Base-by-base conservation (phyloP, 2,329 filamentous ascomycete species). In the Rhynchosporium agropyri region DNA sequence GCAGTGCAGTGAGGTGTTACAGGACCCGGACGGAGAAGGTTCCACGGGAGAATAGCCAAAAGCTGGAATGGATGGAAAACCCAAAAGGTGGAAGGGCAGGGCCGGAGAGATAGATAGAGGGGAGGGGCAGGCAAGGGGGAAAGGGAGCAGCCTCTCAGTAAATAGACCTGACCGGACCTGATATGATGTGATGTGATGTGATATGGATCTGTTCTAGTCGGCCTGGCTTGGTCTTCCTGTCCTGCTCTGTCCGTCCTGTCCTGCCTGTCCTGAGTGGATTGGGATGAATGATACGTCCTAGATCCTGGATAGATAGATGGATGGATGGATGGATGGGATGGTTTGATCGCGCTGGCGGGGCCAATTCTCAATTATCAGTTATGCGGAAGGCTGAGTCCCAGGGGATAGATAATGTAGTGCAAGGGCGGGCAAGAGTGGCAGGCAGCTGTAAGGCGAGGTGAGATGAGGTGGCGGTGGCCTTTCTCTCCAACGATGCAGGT, bases 321-420 rank as follows among this genome's bases (percentile, higher is more conserved):
- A 20, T 20, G 20, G 1, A 20, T 20, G 20, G 1, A 20, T 20
- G 20, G 20, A 20, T 20, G 20, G 20, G 20, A 20, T 53, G 50
- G 50, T 31, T 53, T 54, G 51, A 54, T 13, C 36, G 15, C 62
- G 57, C 54, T 64, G 55, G 64, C 67, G 1, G 20, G 20, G 20
- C 20, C 20, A 20, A 20, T 20, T 20, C 20, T 20, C 20, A 20
- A 20, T 20, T 20, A 20, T 20, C 66, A 68, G 67, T 67, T 63
- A 69, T 65, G 61, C 69, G 66, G 69, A 61, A 66, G 63, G 63
- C 67, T 66, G 61, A 65, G 67, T 67, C 62, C 65, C 63, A 64
- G 56, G 56, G 62, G 50, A 62, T 66, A 48, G 50, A 62, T 66
- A 48, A 58, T 53, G 59, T 67, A 50, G 58, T 57, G 60, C 64